Conservation (phyloP, 1,284 basidiomycete species). For the Coriolopsis trogii region DNA sequence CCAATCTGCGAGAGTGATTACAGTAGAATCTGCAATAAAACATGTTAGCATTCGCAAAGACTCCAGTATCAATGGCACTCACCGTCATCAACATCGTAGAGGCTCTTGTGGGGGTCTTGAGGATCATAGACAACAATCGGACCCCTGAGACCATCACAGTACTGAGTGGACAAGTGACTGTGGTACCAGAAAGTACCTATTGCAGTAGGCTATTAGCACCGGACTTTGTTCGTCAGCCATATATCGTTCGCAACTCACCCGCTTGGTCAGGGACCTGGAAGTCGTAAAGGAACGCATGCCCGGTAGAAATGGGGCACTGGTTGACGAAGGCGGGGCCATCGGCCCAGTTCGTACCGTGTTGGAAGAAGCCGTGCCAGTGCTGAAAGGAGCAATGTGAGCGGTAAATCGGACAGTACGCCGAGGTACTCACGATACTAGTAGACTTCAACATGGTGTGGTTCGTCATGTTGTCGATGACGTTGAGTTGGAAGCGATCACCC, state of each 20-base stretch:
- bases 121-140: conserved; percentile 46
- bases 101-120: conserved; percentile 38
- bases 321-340: conserved; percentile 41
- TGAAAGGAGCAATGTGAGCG: conserved; percentile 8
- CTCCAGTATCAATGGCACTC: background rate
- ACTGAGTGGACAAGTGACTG: conserved; percentile 28
- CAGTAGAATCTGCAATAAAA: conserved; percentile 22
- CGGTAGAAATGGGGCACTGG: conserved; percentile 54
- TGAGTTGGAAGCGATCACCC: conserved; percentile 35
- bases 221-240: background rate
- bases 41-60: background rate
- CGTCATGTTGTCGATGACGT: conserved; percentile 37
- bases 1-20: conserved; percentile 32
- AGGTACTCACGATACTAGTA: conserved; percentile 36
- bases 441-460: conserved; percentile 37
- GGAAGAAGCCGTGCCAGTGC: conserved; percentile 42
- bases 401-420: background rate
- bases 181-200: conserved; percentile 27
- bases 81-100: conserved; percentile 49
- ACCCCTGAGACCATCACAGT: conserved; percentile 38
- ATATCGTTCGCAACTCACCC: conserved; percentile 29
- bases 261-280: conserved; percentile 35
- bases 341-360: conserved; percentile 34
- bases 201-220: background rate
- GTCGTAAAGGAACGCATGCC: conserved; percentile 46